Conservation (phyloP, 108 stramenopile genomes). For the Fistulifera solaris region DNA sequence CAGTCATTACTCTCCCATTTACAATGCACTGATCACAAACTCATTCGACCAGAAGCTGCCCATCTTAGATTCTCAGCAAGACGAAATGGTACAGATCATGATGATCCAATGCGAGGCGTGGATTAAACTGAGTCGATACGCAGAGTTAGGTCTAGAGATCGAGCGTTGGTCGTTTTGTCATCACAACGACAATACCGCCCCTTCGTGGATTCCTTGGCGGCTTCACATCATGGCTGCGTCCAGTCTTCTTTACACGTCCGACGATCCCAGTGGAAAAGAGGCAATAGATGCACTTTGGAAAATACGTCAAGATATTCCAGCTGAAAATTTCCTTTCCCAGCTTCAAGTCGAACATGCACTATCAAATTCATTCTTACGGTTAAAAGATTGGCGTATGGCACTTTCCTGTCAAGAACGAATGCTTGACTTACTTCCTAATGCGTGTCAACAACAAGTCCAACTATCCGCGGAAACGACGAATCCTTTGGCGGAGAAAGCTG, state of each 20-base stretch:
- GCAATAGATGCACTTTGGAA: constrained; percentile 44
- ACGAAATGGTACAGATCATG: constrained; percentile 58
- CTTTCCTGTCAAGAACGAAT: constrained; percentile 53
- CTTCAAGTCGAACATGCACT: constrained; percentile 48
- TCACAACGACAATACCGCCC: constrained; percentile 8
- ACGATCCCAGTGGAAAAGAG: constrained; percentile 4
- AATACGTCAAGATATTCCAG: constrained; percentile 32
- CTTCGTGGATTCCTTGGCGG: constrained; percentile 33
- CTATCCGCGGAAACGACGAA: neutral
- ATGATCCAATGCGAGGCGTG: constrained; percentile 51
- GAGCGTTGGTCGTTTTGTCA: constrained; percentile 36
- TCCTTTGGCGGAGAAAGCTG: neutral
- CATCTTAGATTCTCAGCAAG: constrained; percentile 9
- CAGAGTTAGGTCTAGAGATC: constrained; percentile 49
- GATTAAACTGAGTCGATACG: constrained; percentile 46
- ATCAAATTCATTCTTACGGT: constrained; percentile 51
- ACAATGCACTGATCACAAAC: constrained; percentile 18
- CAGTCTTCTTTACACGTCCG: constrained; percentile 32
- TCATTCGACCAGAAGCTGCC: constrained; percentile 2
- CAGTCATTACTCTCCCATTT: constrained; percentile 23
- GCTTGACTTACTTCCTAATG: constrained; percentile 21
- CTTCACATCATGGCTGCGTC: constrained; percentile 50
- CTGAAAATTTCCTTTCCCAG: constrained; percentile 15
- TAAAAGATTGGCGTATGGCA: constrained; percentile 72
- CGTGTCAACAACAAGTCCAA: constrained; percentile 9